A percentile compares a stretch with the other conserved stretches of the same genome.
Conservation (phyloP, 768 basidiomycete species). For the Trametes cingulata region DNA sequence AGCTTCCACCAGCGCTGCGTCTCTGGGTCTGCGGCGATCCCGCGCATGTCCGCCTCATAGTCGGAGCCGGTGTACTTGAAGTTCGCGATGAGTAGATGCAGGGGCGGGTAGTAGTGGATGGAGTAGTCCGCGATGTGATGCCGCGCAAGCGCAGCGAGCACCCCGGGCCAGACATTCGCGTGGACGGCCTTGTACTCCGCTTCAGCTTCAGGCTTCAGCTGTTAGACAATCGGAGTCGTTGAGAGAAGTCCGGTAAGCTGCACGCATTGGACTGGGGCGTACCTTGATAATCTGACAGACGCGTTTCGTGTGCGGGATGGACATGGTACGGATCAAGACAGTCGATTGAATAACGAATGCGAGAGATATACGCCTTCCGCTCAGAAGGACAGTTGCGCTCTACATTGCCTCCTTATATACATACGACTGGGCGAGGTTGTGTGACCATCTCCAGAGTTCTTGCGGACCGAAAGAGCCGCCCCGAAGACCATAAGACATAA, state of each 20-base stretch:
- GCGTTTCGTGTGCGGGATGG: constrained; percentile 43
- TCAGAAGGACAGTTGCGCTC: background rate
- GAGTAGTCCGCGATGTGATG: constrained; percentile 76
- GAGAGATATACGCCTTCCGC: no score
- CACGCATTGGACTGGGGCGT: background rate
- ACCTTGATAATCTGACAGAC: constrained; percentile 77
- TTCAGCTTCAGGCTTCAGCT: constrained; percentile 56
- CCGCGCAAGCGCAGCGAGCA: constrained; percentile 60
- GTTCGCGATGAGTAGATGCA: constrained; percentile 71
- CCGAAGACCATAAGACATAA: background rate
- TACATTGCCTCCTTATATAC: background rate
- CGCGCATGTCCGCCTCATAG: constrained; percentile 66
- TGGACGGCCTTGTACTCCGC: constrained; percentile 62
- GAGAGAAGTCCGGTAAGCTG: background rate
- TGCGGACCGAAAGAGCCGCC: constrained; percentile 9
- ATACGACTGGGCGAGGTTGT: background rate
- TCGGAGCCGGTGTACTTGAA: constrained; percentile 75
- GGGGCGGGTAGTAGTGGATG: constrained; percentile 65
- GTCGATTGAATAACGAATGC: background rate
- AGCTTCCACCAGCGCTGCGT: constrained; percentile 79
- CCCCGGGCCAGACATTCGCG: constrained; percentile 65
- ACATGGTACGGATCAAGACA: constrained; percentile 26
- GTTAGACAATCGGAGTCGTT: background rate
- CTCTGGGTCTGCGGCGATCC: constrained; percentile 61
- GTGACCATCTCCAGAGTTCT: background rate